A percentile compares a stretch with the other conserved stretches of the same genome.
Evolutionary conservation across 805 yeast species (phyloP).

Genomic region (Lipomyces starkeyi): DNA sequence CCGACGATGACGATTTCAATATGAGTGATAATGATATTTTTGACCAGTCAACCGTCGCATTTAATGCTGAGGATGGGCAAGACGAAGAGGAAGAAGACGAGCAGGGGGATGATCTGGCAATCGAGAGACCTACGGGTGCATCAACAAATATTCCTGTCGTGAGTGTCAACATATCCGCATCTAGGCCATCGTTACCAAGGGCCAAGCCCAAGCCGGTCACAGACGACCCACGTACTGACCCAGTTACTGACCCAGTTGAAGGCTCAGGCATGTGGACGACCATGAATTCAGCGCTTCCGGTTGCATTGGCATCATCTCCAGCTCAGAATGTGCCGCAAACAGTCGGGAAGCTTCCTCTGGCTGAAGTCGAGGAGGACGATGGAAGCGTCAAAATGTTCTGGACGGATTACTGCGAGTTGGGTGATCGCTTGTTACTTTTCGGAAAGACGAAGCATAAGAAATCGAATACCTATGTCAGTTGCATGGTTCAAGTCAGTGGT

Average conservation of each 20-base stretch:
- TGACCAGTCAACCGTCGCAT: background rate
- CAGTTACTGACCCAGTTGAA: constrained; percentile 17
- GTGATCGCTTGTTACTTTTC: constrained; percentile 69
- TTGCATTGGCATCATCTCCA: constrained; percentile 26
- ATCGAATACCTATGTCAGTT: constrained; percentile 61
- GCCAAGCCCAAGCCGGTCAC: background rate
- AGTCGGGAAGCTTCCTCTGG: constrained; percentile 40
- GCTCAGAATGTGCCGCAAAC: constrained; percentile 16
- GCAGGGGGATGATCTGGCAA: constrained; percentile 30
- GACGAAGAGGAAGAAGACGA: constrained; percentile 27
- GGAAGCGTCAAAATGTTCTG: constrained; percentile 77
- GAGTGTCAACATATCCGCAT: constrained; percentile 28
- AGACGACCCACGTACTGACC: constrained; percentile 2
- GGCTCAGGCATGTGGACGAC: constrained; percentile 20
- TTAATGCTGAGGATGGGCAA: background rate
- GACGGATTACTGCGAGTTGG: constrained; percentile 86
- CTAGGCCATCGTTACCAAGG: constrained; percentile 8
- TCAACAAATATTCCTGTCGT: constrained; percentile 4
- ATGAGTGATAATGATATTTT: constrained; percentile 10
- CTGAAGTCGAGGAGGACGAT: constrained; percentile 50
- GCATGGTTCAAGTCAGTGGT: constrained; percentile 75
- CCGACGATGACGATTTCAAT: constrained; percentile 15
- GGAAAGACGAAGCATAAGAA: constrained; percentile 71
- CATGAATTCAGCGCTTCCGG: constrained; percentile 24
- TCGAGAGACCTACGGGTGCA: constrained; percentile 23